Conservation (phyloP, 805 yeast species). For the Alloascoidea hylecoeti region DNA sequence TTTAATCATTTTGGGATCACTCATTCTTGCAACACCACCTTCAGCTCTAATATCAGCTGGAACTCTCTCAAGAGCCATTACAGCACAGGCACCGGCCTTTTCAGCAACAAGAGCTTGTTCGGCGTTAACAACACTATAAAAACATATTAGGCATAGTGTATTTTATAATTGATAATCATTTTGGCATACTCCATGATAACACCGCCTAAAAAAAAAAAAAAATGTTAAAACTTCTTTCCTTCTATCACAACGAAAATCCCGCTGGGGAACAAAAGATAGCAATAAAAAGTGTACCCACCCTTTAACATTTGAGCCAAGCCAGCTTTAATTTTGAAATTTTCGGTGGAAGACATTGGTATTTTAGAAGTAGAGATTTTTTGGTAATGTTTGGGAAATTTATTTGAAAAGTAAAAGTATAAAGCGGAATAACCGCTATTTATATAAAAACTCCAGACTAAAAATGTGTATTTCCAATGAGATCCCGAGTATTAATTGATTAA, state of each 20-base stretch:
- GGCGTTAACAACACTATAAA: slow-evolving; percentile 46
- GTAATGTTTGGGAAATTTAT: no score
- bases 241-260: neutral
- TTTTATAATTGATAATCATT: neutral
- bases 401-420: no score
- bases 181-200: slow-evolving; percentile 23
- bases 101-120: slow-evolving; percentile 77
- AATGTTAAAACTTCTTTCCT: no score
- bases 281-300: slow-evolving; percentile 57
- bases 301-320: slow-evolving; percentile 82
- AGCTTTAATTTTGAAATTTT: slow-evolving; percentile 37
- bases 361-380: no score
- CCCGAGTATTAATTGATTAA: no score
- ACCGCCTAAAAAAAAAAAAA: slow-evolving; percentile 14
- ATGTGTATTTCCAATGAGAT: no score
- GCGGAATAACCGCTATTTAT: no score
- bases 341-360: neutral
- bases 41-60: slow-evolving; percentile 78
- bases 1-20: slow-evolving; percentile 69
- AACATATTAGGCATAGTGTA: neutral
- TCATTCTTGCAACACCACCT: slow-evolving; percentile 78
- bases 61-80: slow-evolving; percentile 76
- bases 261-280: neutral
- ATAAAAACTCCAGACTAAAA: no score
- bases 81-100: slow-evolving; percentile 79